Percentiles rank a stretch among this genome's conserved stretches.
Evolutionary conservation across 176 grass and related monocot genomes (phyloP).

Genomic region (Saccharum officinarum): DNA sequence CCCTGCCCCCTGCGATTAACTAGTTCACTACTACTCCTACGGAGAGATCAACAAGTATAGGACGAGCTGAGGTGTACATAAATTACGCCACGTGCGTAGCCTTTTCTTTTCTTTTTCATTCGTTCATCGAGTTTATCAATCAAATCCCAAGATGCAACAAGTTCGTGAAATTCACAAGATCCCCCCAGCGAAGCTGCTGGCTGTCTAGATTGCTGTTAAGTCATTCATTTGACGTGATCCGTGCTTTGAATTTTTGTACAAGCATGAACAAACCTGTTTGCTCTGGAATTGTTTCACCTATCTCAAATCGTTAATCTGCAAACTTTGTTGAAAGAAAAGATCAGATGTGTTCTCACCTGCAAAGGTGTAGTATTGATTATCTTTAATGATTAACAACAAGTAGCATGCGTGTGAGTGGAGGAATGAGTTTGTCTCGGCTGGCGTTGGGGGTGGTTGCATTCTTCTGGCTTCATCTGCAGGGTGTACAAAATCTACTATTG

Average conservation of each 20-base stretch:
- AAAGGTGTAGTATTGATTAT: background rate
- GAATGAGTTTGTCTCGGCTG: background rate
- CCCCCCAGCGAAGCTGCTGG: background rate
- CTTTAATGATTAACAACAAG: background rate
- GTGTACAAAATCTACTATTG: background rate
- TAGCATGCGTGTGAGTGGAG: background rate
- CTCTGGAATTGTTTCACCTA: background rate
- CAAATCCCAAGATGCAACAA: background rate
- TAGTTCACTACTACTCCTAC: constrained; percentile 1
- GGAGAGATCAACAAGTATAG: background rate
- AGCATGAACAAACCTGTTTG: background rate
- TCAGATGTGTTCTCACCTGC: background rate
- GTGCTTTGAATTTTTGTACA: background rate
- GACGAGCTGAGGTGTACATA: constrained; percentile 51
- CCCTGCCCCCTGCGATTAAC: background rate
- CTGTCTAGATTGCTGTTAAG: background rate
- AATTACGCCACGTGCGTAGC: constrained; percentile 17
- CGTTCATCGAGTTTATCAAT: background rate
- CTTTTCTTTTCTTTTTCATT: background rate
- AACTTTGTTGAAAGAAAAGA: background rate
- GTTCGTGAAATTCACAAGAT: constrained; percentile 1
- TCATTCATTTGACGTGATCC: background rate
- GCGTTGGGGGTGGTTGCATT: background rate
- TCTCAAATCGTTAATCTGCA: too few species aligned
- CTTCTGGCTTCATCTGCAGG: background rate